phyloP scores from a whole-genome alignment of 2,329 filamentous ascomycete genomes.

The Aureobasidium sp. region DNA sequence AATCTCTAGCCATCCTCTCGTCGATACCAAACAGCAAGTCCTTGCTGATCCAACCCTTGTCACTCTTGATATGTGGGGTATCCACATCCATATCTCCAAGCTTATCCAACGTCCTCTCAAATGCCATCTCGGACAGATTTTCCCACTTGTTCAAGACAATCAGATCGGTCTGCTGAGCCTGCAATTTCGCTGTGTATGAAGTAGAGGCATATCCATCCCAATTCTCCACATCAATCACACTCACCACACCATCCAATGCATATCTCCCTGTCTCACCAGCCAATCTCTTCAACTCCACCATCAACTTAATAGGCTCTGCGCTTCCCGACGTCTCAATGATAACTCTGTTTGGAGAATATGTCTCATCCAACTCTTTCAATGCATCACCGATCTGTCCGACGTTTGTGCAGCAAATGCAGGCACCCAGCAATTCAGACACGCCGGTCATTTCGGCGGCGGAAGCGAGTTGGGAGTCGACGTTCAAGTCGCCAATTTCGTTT shows the following conservation, averaged over 20 bases:
- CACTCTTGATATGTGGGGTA: slow-evolving; percentile 70
- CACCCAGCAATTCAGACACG: slow-evolving; percentile 87
- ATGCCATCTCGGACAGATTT: slow-evolving; percentile 57
- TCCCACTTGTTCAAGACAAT: slow-evolving; percentile 96
- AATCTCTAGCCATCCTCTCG: slow-evolving; percentile 58
- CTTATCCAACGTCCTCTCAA: slow-evolving; percentile 70
- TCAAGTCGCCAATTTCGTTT: slow-evolving; percentile 95
- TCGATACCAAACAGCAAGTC: slow-evolving; percentile 83
- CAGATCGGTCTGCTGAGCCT: slow-evolving; percentile 82
- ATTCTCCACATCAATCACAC: slow-evolving; percentile 89
- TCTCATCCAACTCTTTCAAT: slow-evolving; percentile 60
- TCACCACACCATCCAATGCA: slow-evolving; percentile 76
- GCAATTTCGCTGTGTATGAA: slow-evolving; percentile 77
- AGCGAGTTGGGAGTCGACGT: slow-evolving; percentile 87
- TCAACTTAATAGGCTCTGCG: slow-evolving; percentile 74
- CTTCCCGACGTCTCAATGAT: slow-evolving; percentile 88
- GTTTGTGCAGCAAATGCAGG: slow-evolving; percentile 98
- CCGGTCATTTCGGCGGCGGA: slow-evolving; percentile 74
- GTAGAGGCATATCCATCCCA: slow-evolving; percentile 91
- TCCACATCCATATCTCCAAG: slow-evolving; percentile 75
- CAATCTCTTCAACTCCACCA: slow-evolving; percentile 80
- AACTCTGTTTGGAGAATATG: slow-evolving; percentile 66
- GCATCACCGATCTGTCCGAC: slow-evolving; percentile 83
- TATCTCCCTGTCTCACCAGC: slow-evolving; percentile 61
- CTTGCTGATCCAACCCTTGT: slow-evolving; percentile 67